phyloP scores from a whole-genome alignment of 257 asterid genomes.

The Schizonepeta tenuifolia region DNA sequence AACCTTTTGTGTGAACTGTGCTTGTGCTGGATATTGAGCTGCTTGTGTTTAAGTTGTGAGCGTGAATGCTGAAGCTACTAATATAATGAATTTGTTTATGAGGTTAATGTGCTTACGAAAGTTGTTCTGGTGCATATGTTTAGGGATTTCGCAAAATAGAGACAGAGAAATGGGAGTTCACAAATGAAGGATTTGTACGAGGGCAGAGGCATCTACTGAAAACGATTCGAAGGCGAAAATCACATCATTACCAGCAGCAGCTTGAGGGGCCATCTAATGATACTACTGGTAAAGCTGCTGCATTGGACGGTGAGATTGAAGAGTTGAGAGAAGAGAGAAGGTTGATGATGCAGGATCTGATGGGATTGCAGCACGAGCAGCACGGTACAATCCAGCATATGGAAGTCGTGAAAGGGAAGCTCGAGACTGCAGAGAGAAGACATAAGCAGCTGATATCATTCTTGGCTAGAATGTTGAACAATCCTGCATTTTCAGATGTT shows the following conservation, averaged over 20 bases:
- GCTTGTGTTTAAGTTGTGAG: constrained; percentile 4
- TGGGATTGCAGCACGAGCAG: constrained; percentile 68
- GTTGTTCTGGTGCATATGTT: constrained; percentile 8
- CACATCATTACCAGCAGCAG: constrained; percentile 47
- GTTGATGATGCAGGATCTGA: constrained; percentile 61
- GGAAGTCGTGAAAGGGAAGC: constrained; percentile 58
- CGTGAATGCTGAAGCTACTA: neutral
- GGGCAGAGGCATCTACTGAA: constrained; percentile 65
- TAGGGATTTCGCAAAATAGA: constrained; percentile 82
- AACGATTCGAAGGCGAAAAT: constrained; percentile 70
- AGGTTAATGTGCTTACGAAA: neutral
- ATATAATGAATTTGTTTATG: neutral
- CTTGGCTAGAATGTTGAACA: constrained; percentile 67
- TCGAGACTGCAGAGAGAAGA: constrained; percentile 64
- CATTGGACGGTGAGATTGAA: constrained; percentile 52
- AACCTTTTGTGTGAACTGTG: neutral
- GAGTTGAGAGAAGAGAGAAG: constrained; percentile 57
- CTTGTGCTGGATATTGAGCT: constrained; percentile 31
- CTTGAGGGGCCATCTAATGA: constrained; percentile 43
- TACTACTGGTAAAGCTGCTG: constrained; percentile 27
- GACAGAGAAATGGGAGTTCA: constrained; percentile 76
- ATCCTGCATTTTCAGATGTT: constrained; percentile 43
- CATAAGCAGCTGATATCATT: constrained; percentile 77
- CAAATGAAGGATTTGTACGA: constrained; percentile 60
- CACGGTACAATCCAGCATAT: constrained; percentile 49